A percentile compares a stretch with the other conserved stretches of the same genome.
phyloP scores from a whole-genome alignment of 805 yeast species.

The Ogataea degrootiae region DNA sequence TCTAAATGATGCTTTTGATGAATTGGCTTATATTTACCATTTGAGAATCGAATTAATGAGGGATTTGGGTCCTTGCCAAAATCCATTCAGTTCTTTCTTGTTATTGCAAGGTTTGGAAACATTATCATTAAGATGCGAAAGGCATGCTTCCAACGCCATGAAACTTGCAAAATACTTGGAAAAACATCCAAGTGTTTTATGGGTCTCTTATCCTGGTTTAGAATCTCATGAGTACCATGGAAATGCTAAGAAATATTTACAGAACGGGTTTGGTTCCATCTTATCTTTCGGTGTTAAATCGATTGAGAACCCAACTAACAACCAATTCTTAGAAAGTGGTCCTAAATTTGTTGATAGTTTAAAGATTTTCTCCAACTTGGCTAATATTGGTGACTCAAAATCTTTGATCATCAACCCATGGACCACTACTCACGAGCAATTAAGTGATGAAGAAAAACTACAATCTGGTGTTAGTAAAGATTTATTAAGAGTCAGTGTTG shows the following conservation, averaged over 20 bases:
- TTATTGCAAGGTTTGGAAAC: slow-evolving; percentile 92
- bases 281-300: slow-evolving; percentile 86
- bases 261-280: slow-evolving; percentile 80
- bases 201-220: slow-evolving; percentile 94
- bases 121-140: slow-evolving; percentile 85
- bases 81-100: slow-evolving; percentile 85
- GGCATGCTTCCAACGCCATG: slow-evolving; percentile 82
- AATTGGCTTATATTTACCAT: slow-evolving; percentile 72
- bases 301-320: slow-evolving; percentile 39
- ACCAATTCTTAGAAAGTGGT: slow-evolving; percentile 70
- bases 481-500: slow-evolving; percentile 82
- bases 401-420: slow-evolving; percentile 94
- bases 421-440: slow-evolving; percentile 93
- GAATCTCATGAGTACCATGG: slow-evolving; percentile 74
- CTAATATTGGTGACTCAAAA: slow-evolving; percentile 96
- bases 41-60: slow-evolving; percentile 81
- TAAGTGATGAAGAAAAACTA: slow-evolving; percentile 71
- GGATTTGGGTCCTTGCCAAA: slow-evolving; percentile 86
- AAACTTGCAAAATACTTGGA: slow-evolving; percentile 76
- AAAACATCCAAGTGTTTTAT: slow-evolving; percentile 59
- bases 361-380: slow-evolving; percentile 85
- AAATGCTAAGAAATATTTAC: slow-evolving; percentile 76
- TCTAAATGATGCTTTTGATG: slow-evolving; percentile 77
- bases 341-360: slow-evolving; percentile 80
- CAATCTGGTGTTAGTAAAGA: slow-evolving; percentile 88